Conservation (phyloP, 352 stramenopile genomes). For the Phytophthora pisi region DNA sequence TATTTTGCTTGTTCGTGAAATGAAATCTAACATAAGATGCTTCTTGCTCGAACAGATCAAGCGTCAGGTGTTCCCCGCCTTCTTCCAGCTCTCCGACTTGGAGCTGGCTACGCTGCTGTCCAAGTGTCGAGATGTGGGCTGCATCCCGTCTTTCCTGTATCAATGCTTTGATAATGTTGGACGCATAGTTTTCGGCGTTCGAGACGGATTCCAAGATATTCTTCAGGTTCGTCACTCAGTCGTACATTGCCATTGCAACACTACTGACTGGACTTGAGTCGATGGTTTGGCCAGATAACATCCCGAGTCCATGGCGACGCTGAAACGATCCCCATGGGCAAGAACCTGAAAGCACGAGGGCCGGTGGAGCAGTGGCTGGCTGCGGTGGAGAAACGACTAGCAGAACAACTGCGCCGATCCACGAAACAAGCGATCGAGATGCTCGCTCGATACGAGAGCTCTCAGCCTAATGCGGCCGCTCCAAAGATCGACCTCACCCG, state of each 20-base stretch:
- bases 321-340: slow-evolving; percentile 69
- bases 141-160: slow-evolving; percentile 61
- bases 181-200: slow-evolving; percentile 57
- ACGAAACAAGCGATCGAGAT: slow-evolving; percentile 52
- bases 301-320: slow-evolving; percentile 46
- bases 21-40: neutral
- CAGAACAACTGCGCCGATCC: slow-evolving; percentile 57
- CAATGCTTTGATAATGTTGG: slow-evolving; percentile 79
- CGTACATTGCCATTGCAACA: neutral
- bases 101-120: slow-evolving; percentile 63
- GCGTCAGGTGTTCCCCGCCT: slow-evolving; percentile 59
- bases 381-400: slow-evolving; percentile 60
- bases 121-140: slow-evolving; percentile 47
- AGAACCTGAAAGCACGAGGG: slow-evolving; percentile 74
- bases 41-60: slow-evolving; percentile 43
- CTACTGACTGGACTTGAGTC: neutral
- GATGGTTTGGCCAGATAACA: slow-evolving; percentile 23
- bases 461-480: neutral
- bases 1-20: neutral
- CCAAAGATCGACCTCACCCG: slow-evolving; percentile 10
- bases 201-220: slow-evolving; percentile 71
- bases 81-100: slow-evolving; percentile 69
- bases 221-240: slow-evolving; percentile 24
- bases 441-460: slow-evolving; percentile 18
- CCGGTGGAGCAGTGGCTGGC: slow-evolving; percentile 72